Conservation (phyloP, 768 basidiomycete genomes). For the Leccinum subgranulosum region DNA sequence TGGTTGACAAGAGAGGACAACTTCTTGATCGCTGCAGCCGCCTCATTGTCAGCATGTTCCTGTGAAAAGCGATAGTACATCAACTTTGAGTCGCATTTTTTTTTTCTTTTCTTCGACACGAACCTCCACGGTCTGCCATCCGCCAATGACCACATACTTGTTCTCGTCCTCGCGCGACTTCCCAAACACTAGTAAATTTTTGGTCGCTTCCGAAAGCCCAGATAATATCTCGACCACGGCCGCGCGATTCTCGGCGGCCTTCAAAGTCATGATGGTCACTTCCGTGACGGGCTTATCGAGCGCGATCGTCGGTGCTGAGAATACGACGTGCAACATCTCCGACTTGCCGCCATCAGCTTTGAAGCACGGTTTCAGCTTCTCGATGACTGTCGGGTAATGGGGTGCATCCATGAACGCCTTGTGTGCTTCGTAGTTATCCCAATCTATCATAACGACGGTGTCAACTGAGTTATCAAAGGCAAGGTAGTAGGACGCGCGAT, state of each 20-base stretch:
- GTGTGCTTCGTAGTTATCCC: constrained; percentile 26
- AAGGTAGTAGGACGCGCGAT: background rate
- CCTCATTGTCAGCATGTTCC: constrained; percentile 19
- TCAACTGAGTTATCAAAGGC: background rate
- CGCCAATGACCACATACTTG: constrained; percentile 16
- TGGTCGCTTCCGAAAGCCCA: constrained; percentile 9
- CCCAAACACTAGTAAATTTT: constrained; percentile 19
- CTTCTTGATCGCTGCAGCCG: background rate
- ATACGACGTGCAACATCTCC: constrained; percentile 22
- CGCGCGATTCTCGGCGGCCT: constrained; percentile 22
- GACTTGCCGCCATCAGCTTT: background rate
- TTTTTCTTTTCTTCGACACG: background rate
- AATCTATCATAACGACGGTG: constrained; percentile 14
- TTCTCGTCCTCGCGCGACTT: constrained; percentile 18
- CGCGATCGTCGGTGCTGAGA: constrained; percentile 13
- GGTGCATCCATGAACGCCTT: constrained; percentile 5
- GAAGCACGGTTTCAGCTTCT: constrained; percentile 4
- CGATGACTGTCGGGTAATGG: constrained; percentile 2
- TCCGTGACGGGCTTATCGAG: constrained; percentile 24
- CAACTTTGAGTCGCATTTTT: background rate
- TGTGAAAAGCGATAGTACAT: background rate
- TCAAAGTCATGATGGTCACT: constrained; percentile 17
- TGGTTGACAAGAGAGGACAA: constrained; percentile 13
- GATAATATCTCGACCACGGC: constrained; percentile 9
- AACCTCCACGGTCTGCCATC: constrained; percentile 27